Evolutionary conservation across 2,329 filamentous ascomycete genomes (phyloP), one percentile per base, ranked within the genome.

Genomic region (Remersonia thermophila): DNA sequence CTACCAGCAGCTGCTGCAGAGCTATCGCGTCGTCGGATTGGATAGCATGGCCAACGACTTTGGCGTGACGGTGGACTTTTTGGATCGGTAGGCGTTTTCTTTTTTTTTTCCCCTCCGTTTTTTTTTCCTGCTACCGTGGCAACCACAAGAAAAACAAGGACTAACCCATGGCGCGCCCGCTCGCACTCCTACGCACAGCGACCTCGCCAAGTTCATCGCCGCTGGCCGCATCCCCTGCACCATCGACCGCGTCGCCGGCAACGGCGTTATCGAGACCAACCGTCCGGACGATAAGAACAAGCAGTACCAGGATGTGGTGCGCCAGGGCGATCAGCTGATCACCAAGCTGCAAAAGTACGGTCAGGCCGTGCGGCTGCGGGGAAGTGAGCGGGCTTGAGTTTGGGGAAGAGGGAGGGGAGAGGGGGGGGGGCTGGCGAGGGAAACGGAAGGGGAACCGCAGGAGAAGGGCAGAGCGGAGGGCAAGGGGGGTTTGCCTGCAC

Each of bases 261-360:
- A 93, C 59, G 89, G 89, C 35, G 83, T 96, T 50, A 96, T 98
- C 52, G 91, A 96, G 71, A 98, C 91, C 30, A 95, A 95, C 66
- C 75, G 91, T 37, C 87, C 89, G 7, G 91, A 96, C 57, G 87
- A 94, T 66, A 98, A 98, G 78, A 96, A 96, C 71, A 95, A 94
- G 73, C 91, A 98, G 66, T 98, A 98, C 63, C 83, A 87, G 51
- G 91, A 98, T 52, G 86, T 96, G 27, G 86, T 98, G 43, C 91
- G 91, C 66, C 91, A 96, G 58, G 91, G 91, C 23, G 91, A 98
- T 60, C 83, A 93, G 62, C 71, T 98, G 45, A 96, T 98, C 58
- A 98, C 91, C 40, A 98, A 98, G 71, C 69, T 98, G 50, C 91
- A 98, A 66, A 98, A 98, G 71, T 98, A 98, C 60, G 91, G 91